Conservation (phyloP, 257 asterid genomes). For the Gentiana straminea region DNA sequence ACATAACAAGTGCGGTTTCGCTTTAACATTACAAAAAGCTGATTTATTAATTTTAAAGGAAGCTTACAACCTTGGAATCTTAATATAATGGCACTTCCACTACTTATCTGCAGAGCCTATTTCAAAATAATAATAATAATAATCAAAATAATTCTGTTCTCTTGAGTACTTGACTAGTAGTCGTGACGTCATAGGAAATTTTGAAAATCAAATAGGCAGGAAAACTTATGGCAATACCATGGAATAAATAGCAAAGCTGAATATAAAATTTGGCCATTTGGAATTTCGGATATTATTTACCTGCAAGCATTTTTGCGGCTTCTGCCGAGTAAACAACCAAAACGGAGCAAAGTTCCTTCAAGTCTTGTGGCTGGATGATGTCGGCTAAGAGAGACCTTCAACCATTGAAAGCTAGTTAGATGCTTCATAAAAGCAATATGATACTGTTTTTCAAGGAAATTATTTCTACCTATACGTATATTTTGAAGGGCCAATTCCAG, state of each 20-base stretch:
- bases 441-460: slow-evolving; percentile 5
- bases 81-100: no score
- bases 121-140: no score
- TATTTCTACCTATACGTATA: slow-evolving; percentile 68
- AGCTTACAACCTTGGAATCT: no score
- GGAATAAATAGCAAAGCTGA: background rate
- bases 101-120: no score
- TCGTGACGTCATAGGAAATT: background rate
- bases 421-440: slow-evolving; percentile 3
- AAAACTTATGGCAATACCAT: background rate
- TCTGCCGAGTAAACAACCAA: slow-evolving; percentile 78
- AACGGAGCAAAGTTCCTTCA: slow-evolving; percentile 95
- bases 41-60: no score
- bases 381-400: slow-evolving; percentile 92
- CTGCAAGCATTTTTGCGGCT: slow-evolving; percentile 85
- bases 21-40: no score
- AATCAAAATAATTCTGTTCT: no score
- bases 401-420: slow-evolving; percentile 27
- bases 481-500: slow-evolving; percentile 71
- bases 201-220: background rate
- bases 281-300: slow-evolving; percentile 21
- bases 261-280: background rate
- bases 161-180: background rate
- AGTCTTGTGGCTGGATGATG: slow-evolving; percentile 86
- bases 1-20: no score